Evolutionary conservation across 306 rosid genomes (phyloP), one percentile per base, ranked within the genome.

Genomic region (Amphicarpaea edgeworthii): DNA sequence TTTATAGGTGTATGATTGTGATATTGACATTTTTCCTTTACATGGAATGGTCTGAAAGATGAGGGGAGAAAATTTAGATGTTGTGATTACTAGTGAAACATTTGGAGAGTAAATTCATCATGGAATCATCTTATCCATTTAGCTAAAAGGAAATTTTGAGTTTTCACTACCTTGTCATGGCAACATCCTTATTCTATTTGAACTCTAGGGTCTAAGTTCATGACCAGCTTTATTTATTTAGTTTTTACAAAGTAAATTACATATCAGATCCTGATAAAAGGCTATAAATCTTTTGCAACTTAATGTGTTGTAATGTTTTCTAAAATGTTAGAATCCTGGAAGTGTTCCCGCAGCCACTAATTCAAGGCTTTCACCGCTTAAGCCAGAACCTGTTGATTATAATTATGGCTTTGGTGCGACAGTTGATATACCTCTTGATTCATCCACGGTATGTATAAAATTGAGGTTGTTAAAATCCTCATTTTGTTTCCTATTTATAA

Each of bases 331-430:
- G 97, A 89, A 93, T 76, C 86, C 81, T 66, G 92, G 92, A 79
- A 85, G 72, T 57, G 93, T 85, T 77, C 88, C 93, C 3, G 75
- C 93, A 28, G 91, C 93, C 53, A 76, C 85, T 46, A 90, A 91
- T 73, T 89, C 96, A 63, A 91, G 96, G 83, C 91, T 89, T 45
- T 61, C 98, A n/a, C 97, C 98, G 63, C 97, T 93, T 65, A 90
- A 89, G 72, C 92, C 98, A 40, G 98, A 91, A 61, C 98, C 92
- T n/a, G 91, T 74, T 74, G 98, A 81, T 84, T 93, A 89, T 84
- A 89, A 89, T 73, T 90, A 89, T 61, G 96, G 92, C 19, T 80
- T 78, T 74, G 97, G 97, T 9, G 91, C 86, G 7, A 88, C 97
- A 0, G 80, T 93, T 16, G 93, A 91, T 70, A 86, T 93, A 80